These are phyloP conservation scores for Lasiodiplodia theobromae DNA, from an alignment of 2,329 filamentous ascomycete species.

Conservation along the genomic window DNA sequence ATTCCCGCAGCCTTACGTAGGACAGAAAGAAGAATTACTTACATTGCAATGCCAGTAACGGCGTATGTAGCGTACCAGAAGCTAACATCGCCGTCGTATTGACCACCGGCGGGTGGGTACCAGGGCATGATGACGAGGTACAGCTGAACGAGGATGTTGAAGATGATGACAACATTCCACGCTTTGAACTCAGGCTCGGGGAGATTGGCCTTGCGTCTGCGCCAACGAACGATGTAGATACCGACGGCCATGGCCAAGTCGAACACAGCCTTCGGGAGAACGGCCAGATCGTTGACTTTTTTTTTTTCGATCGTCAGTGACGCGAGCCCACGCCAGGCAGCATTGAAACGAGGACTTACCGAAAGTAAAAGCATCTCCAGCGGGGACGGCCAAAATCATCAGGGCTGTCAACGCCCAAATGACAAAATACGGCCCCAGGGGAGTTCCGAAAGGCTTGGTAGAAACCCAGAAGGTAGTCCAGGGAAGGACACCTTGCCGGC, in stretches of 20 bases:
- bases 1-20: neutral
- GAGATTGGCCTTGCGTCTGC: slow-evolving; percentile 60
- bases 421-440: slow-evolving; percentile 64
- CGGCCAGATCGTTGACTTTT: slow-evolving; percentile 64
- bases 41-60: slow-evolving; percentile 69
- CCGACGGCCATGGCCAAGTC: slow-evolving; percentile 63
- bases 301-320: neutral
- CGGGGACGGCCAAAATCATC: slow-evolving; percentile 67
- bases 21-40: slow-evolving; percentile 46
- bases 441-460: slow-evolving; percentile 69
- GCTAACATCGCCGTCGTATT: slow-evolving; percentile 68
- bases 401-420: slow-evolving; percentile 65
- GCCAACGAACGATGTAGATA: slow-evolving; percentile 64
- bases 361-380: slow-evolving; percentile 71
- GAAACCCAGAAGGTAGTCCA: slow-evolving; percentile 69
- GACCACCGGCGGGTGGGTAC: slow-evolving; percentile 70
- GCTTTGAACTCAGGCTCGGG: slow-evolving; percentile 61
- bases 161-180: slow-evolving; percentile 65
- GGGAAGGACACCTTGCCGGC: slow-evolving; percentile 67
- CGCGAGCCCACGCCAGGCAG: neutral
- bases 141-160: slow-evolving; percentile 66
- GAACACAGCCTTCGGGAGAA: slow-evolving; percentile 68
- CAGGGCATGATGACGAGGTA: slow-evolving; percentile 74
- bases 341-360: slow-evolving; percentile 42
- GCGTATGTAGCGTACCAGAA: slow-evolving; percentile 79